Evolutionary conservation across 768 basidiomycete species (phyloP).

Genomic region (Mycena galericulata): DNA sequence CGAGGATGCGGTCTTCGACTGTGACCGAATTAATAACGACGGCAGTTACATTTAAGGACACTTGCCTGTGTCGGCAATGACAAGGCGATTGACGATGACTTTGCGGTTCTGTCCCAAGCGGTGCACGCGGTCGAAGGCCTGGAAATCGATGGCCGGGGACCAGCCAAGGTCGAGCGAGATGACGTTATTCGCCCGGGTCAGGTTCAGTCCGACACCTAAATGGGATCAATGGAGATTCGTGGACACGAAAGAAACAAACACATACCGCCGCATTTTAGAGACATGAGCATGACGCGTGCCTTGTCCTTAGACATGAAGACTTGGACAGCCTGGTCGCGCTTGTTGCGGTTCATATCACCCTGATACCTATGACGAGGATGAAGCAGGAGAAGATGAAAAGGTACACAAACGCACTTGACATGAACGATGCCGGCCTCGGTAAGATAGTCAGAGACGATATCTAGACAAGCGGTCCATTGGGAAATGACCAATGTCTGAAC

Average conservation of each 20-base stretch:
- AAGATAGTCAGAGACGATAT: slow-evolving; percentile 74
- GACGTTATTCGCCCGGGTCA: slow-evolving; percentile 73
- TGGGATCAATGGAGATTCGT: neutral
- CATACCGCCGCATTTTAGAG: slow-evolving; percentile 71
- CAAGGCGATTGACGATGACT: slow-evolving; percentile 67
- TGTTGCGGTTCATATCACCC: slow-evolving; percentile 65
- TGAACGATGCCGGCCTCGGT: slow-evolving; percentile 61
- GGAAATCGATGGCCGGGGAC: slow-evolving; percentile 68
- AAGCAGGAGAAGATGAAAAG: neutral
- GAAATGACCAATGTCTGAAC: slow-evolving; percentile 72
- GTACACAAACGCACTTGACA: slow-evolving; percentile 58
- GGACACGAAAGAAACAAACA: neutral
- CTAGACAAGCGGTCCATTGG: slow-evolving; percentile 77
- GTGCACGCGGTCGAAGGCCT: slow-evolving; percentile 50
- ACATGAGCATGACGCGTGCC: slow-evolving; percentile 71
- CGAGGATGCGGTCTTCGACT: slow-evolving; percentile 78
- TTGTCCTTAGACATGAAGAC: slow-evolving; percentile 72
- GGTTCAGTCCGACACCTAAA: slow-evolving; percentile 64
- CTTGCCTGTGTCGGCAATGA: slow-evolving; percentile 60
- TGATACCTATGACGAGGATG: slow-evolving; percentile 58
- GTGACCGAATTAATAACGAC: neutral
- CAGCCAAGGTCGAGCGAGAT: slow-evolving; percentile 74
- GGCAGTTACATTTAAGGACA: neutral
- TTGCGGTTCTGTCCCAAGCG: slow-evolving; percentile 66
- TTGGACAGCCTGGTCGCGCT: slow-evolving; percentile 66